Evolutionary conservation across 140 eudicot species (phyloP), one percentile per base, ranked within the genome.

Genomic region (Flaveria floridana): DNA sequence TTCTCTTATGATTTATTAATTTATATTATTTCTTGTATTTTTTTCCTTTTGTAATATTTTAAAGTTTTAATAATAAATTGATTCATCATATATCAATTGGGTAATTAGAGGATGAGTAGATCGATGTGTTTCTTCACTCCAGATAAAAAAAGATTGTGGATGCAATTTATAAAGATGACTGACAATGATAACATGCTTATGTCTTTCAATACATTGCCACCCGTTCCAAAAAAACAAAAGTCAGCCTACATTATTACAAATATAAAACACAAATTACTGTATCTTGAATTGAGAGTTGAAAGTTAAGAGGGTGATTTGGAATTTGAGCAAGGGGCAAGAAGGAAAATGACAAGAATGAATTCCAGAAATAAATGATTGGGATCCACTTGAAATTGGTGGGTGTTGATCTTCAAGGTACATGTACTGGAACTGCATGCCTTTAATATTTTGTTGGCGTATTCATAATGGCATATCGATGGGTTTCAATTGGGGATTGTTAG

Each of bases 261-360:
- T 44, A 11, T 7, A 44, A 11, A 44, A 44, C 50, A 44, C 50
- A 44, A 11, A 9, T 44, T 8, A 11, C 14, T 44, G 14, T 9
- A 6, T 44, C 2, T 44, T 44, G 50, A 44, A 44, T 44, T 44
- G 14, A 44, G 10, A 44, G 50, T 44, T 44, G 50, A 14, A 44
- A 9, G 50, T 44, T 44, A 44, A 44, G 50, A 44, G 14, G 12
- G 50, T 7, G 50, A 44, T 44, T 10, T 44, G 14, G 50, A 44
- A 44, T 9, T 44, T 44, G 14, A 7, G 50, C 10, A 11, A 44
- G 14, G 3, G 12, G 10, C 50, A 44, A 80, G 25, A 74, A 68
- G 76, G 21, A 74, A 74, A 74, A 80, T 80, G 82, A 61, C 82
- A 78, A 71, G 70, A 70, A 70, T 78, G 77, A 78, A 68, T 48